Percentiles rank a stretch among this genome's conserved stretches.
These are phyloP conservation scores for Euclidium syriacum DNA, from an alignment of 345 rosid species.

Conservation along the genomic window DNA sequence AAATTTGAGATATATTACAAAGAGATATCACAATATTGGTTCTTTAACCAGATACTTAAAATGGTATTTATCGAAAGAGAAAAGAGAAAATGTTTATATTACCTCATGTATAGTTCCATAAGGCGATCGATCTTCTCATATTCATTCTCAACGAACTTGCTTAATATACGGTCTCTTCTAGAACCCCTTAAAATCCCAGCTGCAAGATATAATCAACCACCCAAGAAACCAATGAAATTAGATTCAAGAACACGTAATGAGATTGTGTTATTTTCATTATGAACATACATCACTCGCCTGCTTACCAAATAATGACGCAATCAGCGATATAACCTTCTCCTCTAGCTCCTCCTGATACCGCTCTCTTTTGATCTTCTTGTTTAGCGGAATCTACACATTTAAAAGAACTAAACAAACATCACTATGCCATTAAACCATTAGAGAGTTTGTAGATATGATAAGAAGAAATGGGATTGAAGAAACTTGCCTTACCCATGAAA, in stretches of 20 bases:
- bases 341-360: slow-evolving; percentile 84
- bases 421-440: background rate
- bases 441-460: background rate
- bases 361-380: slow-evolving; percentile 86
- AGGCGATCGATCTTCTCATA: slow-evolving; percentile 97
- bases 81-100: background rate
- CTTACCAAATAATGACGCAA: slow-evolving; percentile 96
- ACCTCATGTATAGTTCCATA: slow-evolving; percentile 90
- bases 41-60: background rate
- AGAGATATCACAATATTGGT: background rate
- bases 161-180: slow-evolving; percentile 80
- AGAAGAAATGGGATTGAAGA: slow-evolving; percentile 7
- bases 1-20: background rate
- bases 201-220: slow-evolving; percentile 25
- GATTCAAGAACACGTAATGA: background rate
- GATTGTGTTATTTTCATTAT: background rate
- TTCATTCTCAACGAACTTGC: slow-evolving; percentile 92
- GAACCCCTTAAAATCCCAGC: slow-evolving; percentile 92
- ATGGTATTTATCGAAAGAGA: background rate
- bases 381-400: slow-evolving; percentile 61
- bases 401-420: slow-evolving; percentile 8
- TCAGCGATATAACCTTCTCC: slow-evolving; percentile 71
- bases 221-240: slow-evolving; percentile 6
- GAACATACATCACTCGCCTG: slow-evolving; percentile 35
- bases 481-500: slow-evolving; percentile 99